These are phyloP conservation scores for Phytophthora pistaciae DNA, from an alignment of 352 stramenopile species.

Conservation along the genomic window DNA sequence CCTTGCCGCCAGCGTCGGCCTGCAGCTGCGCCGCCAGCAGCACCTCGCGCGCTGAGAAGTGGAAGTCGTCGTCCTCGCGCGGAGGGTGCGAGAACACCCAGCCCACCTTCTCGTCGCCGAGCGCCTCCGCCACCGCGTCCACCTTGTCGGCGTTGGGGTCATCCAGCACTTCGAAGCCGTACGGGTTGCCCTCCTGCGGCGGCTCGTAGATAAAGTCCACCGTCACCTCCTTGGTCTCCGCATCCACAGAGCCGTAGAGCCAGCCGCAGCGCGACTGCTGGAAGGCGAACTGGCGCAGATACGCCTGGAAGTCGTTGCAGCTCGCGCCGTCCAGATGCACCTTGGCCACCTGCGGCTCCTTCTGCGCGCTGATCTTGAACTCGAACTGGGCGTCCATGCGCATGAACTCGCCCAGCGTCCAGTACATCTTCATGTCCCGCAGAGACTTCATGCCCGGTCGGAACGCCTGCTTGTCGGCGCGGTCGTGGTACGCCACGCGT, in stretches of 20 bases:
- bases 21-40: slow-evolving; percentile 96
- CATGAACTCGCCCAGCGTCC: slow-evolving; percentile 98
- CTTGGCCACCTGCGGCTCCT: slow-evolving; percentile 82
- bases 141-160: slow-evolving; percentile 90
- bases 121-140: slow-evolving; percentile 84
- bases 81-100: slow-evolving; percentile 98
- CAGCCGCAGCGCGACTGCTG: slow-evolving; percentile 94
- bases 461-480: slow-evolving; percentile 89
- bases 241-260: slow-evolving; percentile 94
- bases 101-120: slow-evolving; percentile 94
- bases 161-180: slow-evolving; percentile 94
- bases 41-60: slow-evolving; percentile 92
- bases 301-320: slow-evolving; percentile 93
- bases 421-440: slow-evolving; percentile 99
- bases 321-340: slow-evolving; percentile 90
- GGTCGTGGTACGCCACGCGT: slow-evolving; percentile 81
- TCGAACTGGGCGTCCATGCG: slow-evolving; percentile 98
- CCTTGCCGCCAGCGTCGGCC: slow-evolving; percentile 94
- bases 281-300: slow-evolving; percentile 93
- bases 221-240: slow-evolving; percentile 87
- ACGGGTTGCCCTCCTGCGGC: slow-evolving; percentile 90
- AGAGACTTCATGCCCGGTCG: slow-evolving; percentile 96
- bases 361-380: slow-evolving; percentile 97
- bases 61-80: slow-evolving; percentile 95
- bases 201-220: slow-evolving; percentile 98